phyloP scores from a whole-genome alignment of 768 basidiomycete genomes.

The Serpula lacrymans region DNA sequence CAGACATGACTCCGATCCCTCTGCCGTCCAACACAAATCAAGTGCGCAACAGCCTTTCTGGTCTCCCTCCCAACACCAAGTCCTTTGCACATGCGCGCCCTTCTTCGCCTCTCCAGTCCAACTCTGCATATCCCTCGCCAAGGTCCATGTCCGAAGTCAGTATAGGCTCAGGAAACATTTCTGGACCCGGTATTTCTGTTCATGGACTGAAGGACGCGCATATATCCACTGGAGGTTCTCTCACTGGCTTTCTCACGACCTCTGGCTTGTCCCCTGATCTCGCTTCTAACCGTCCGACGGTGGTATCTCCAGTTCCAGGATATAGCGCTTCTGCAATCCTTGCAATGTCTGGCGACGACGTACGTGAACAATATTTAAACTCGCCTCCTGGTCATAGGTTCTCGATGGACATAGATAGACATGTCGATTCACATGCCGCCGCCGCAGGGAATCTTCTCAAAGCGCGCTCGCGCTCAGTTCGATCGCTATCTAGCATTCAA shows the following conservation, averaged over 20 bases:
- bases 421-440: not conserved
- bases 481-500: not conserved
- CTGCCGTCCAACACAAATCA: too few relatives aligned
- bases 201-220: not conserved
- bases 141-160: too few relatives aligned
- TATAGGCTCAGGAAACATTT: too few relatives aligned
- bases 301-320: not conserved
- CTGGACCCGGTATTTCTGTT: not conserved
- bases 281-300: not conserved
- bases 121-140: too few relatives aligned
- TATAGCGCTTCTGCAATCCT: too few relatives aligned
- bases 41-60: too few relatives aligned
- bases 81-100: too few relatives aligned
- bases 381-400: too few relatives aligned
- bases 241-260: not conserved
- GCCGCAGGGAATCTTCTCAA: not conserved
- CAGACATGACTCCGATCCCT: slow-evolving; percentile 17
- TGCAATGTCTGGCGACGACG: too few relatives aligned
- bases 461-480: not conserved
- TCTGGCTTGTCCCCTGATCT: not conserved
- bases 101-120: too few relatives aligned
- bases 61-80: too few relatives aligned
- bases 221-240: not conserved
- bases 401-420: not conserved
- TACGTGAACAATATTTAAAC: too few relatives aligned